These are phyloP conservation scores for Parathielavia appendiculata DNA, from an alignment of 495 filamentous ascomycete species.

Conservation along the genomic window DNA sequence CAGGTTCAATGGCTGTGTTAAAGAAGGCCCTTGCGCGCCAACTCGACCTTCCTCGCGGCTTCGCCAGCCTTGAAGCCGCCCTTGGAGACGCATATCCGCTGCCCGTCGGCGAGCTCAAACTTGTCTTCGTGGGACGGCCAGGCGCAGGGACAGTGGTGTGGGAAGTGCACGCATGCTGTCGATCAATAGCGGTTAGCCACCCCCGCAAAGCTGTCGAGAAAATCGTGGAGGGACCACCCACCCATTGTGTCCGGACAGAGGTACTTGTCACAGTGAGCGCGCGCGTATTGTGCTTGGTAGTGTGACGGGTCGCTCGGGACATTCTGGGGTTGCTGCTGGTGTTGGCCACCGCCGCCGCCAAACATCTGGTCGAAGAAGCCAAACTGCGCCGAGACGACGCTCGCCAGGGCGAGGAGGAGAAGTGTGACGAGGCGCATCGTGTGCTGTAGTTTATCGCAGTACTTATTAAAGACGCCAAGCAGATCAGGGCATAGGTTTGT, in stretches of 20 bases:
- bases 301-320: constrained; percentile 68
- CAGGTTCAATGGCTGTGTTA: constrained; percentile 35
- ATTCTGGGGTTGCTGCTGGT: constrained; percentile 63
- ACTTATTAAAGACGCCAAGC: not conserved
- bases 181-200: not conserved
- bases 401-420: constrained; percentile 30
- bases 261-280: constrained; percentile 75
- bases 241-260: constrained; percentile 83
- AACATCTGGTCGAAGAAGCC: constrained; percentile 82
- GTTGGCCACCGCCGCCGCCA: constrained; percentile 42
- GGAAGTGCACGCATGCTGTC: constrained; percentile 79
- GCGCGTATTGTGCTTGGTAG: constrained; percentile 68
- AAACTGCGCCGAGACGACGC: constrained; percentile 58
- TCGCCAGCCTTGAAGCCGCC: constrained; percentile 75
- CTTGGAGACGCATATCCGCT: constrained; percentile 71
- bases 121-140: constrained; percentile 81
- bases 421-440: constrained; percentile 34
- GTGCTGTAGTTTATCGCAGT: not conserved
- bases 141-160: constrained; percentile 88
- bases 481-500: not conserved
- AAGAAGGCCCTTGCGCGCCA: constrained; percentile 77
- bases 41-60: constrained; percentile 70
- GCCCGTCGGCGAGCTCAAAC: constrained; percentile 77
- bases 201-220: not conserved
- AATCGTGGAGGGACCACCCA: constrained; percentile 19